Evolutionary conservation across 2,329 filamentous ascomycete species (phyloP), one percentile per base, ranked within the genome.

Genomic region (Paraphaeosphaeria minitans): DNA sequence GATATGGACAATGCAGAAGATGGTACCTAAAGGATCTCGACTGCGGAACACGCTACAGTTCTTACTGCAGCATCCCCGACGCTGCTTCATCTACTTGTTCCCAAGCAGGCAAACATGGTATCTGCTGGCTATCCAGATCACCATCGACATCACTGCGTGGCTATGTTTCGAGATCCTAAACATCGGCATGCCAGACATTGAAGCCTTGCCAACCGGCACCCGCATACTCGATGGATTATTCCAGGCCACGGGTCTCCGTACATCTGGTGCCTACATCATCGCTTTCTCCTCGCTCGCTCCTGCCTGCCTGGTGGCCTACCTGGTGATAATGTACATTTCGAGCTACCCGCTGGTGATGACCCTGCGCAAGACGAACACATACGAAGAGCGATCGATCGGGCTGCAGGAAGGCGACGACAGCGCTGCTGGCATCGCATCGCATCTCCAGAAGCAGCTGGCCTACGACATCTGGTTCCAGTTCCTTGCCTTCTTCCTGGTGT

Each of bases 381-480:
- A 91, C 68, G 88, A 91, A 70, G 88, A 91, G 67, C 81, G 86
- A 7, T 87, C 85, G 0, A 78, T 91, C 1, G 87, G 87, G 0
- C 83, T 88, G 33, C 85, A 87, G 58, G 75, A 69, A 48, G 57
- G 48, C 21, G 63, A 63, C 45, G 52, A 65, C 16, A 39, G 37
- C 22, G 57, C 58, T 16, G 62, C 63, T 16, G 63, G 69, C 2
- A 63, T 71, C 4, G 61, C 80, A 42, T 80, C 84, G 60, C 86
- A 89, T 68, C 78, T 89, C 22, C 83, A 85, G n/a, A 83, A 83
- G 6, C 87, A 90, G 70, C 80, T 90, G 1, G 84, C 85, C 31
- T 86, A 89, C 70, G 88, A 90, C 66, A 78, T 90, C 16, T 89
- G 87, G 87, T 86, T 83, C 78, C 83, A 90, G 14, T 82, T 85